Conservation (phyloP, 768 basidiomycete species). For the Mycena pura region DNA sequence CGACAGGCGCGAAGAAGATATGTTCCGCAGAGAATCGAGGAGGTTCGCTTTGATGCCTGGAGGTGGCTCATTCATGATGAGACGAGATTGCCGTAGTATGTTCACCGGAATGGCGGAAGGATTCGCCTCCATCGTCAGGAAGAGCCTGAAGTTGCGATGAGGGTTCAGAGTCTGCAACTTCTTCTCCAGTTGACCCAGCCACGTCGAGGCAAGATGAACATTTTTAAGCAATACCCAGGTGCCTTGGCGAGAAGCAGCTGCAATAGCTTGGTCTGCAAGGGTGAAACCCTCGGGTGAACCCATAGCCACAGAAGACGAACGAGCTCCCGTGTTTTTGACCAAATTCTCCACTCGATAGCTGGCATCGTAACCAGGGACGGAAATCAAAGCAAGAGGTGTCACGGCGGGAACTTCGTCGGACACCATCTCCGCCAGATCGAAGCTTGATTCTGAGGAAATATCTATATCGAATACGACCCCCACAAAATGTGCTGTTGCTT, state of each 20-base stretch:
- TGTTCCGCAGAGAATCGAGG: conserved; percentile 83
- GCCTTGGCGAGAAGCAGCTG: conserved; percentile 89
- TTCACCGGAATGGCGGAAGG: conserved; percentile 93
- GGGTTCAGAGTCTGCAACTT: conserved; percentile 91
- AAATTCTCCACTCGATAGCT: conserved; percentile 94
- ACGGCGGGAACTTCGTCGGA: conserved; percentile 77
- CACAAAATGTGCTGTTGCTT: conserved; percentile 81
- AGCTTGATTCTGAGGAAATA: conserved; percentile 73
- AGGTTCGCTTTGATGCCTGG: conserved; percentile 97
- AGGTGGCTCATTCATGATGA: conserved; percentile 98
- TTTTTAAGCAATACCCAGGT: conserved; percentile 98
- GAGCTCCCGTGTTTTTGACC: conserved; percentile 75
- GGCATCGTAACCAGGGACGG: conserved; percentile 97
- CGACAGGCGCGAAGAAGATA: conserved; percentile 71
- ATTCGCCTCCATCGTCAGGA: conserved; percentile 98
- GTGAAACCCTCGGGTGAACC: conserved; percentile 98
- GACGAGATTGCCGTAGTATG: conserved; percentile 92
- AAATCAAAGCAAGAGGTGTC: conserved; percentile 89
- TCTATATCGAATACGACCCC: conserved; percentile 80
- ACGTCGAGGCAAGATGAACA: conserved; percentile 92
- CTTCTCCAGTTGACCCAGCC: conserved; percentile 97
- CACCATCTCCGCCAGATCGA: conserved; percentile 82
- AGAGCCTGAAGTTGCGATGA: conserved; percentile 91
- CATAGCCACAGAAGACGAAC: conserved; percentile 94
- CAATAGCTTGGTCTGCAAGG: conserved; percentile 95